Conservation (phyloP, 192 early-diverging fungal species). For the Podila horticola region DNA sequence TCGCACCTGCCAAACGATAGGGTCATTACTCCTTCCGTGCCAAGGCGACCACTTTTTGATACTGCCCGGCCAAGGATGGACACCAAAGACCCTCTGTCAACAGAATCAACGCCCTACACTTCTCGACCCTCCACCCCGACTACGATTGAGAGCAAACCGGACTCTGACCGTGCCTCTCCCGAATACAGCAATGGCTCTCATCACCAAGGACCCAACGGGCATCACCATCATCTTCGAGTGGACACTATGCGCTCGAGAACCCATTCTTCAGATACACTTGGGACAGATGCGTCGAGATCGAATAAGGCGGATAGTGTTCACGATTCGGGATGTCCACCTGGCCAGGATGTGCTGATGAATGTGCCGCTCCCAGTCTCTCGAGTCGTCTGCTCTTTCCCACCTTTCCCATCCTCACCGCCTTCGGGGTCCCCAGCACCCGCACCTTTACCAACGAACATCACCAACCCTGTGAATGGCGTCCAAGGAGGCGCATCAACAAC, state of each 20-base stretch:
- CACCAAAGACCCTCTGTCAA: constrained; percentile 30
- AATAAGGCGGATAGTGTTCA: constrained; percentile 2
- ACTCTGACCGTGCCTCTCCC: constrained; percentile 24
- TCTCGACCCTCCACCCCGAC: constrained; percentile 43
- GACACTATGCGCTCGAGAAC: constrained; percentile 30
- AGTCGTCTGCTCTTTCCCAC: constrained; percentile 38
- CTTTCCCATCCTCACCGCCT: constrained; percentile 18
- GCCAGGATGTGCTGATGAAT: constrained; percentile 36
- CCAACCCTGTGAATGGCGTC: background rate
- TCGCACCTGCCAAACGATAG: background rate
- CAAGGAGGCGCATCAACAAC: background rate
- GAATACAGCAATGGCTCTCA: constrained; percentile 20
- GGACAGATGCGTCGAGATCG: constrained; percentile 9
- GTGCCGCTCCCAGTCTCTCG: constrained; percentile 32
- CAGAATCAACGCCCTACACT: constrained; percentile 33
- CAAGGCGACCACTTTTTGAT: constrained; percentile 30
- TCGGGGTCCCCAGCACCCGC: background rate
- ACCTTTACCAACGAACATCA: background rate
- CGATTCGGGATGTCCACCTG: constrained; percentile 16
- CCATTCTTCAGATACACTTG: constrained; percentile 28
- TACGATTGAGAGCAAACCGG: constrained; percentile 37
- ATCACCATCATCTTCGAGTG: constrained; percentile 15
- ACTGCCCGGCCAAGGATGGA: constrained; percentile 30
- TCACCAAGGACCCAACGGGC: background rate
- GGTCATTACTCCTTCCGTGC: constrained; percentile 11